A percentile compares a stretch with the other conserved stretches of the same genome.
phyloP scores from a whole-genome alignment of 441 rosid genomes.

The Adansonia grandidieri region DNA sequence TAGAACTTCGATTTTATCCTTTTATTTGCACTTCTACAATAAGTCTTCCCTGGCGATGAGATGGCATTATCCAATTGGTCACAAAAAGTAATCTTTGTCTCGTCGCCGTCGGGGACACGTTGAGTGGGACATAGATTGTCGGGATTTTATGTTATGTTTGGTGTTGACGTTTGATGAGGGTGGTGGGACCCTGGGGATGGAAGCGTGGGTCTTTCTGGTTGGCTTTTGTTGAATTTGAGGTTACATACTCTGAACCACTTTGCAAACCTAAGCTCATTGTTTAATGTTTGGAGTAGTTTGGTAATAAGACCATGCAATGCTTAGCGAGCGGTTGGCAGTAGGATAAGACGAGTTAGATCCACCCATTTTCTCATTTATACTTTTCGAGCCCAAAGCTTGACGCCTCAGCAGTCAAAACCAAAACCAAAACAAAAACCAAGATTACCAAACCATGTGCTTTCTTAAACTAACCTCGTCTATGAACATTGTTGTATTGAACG shows the following conservation, averaged over 20 bases:
- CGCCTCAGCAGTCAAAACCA: background rate
- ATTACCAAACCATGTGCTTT: too few relatives aligned
- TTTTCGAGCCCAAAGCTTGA: too few relatives aligned
- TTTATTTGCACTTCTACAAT: too few relatives aligned
- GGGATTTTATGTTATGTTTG: background rate
- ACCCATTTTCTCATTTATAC: too few relatives aligned
- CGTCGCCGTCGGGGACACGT: conserved; percentile 8
- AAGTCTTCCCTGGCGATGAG: background rate
- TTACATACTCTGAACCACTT: conserved; percentile 8
- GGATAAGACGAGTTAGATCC: background rate
- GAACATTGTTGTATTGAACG: too few relatives aligned
- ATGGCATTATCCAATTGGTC: background rate
- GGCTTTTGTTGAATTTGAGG: background rate
- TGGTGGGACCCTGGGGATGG: background rate
- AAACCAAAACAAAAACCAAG: too few relatives aligned
- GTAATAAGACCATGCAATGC: too few relatives aligned
- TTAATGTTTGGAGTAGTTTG: background rate
- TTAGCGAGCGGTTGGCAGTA: background rate
- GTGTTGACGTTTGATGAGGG: background rate
- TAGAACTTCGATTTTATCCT: too few relatives aligned
- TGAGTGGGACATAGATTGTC: background rate
- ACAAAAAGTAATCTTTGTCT: background rate
- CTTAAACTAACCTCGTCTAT: too few relatives aligned
- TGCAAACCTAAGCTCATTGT: background rate
- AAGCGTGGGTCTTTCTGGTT: background rate